These are phyloP conservation scores for Vitis rupestris DNA, from an alignment of 164 flowering plant species.

Conservation along the genomic window DNA sequence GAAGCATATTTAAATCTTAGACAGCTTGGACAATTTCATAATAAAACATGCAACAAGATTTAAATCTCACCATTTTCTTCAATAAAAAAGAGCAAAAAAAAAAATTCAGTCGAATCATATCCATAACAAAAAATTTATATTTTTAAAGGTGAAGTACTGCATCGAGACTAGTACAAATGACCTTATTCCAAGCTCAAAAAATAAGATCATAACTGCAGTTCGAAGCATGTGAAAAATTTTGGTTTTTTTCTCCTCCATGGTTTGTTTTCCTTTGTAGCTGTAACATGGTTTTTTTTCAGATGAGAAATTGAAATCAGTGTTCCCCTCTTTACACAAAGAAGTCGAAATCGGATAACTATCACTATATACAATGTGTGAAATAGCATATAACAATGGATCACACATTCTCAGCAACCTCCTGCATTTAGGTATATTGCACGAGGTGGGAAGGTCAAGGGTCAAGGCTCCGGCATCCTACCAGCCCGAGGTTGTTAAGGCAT, in stretches of 20 bases:
- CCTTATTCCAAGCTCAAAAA: no score
- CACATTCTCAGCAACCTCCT: conserved; percentile 5
- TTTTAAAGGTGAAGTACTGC: no score
- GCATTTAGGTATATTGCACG: not conserved
- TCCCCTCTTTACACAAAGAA: conserved; percentile 29
- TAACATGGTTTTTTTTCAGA: conserved; percentile 4
- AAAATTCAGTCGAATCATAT: no score
- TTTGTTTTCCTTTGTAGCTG: not conserved
- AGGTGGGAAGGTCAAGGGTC: not conserved
- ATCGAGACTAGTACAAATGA: no score
- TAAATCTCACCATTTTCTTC: no score
- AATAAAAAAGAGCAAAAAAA: no score
- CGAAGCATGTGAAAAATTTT: not conserved
- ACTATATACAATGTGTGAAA: conserved; percentile 23
- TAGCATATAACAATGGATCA: conserved; percentile 16
- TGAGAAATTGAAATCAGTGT: conserved; percentile 3
- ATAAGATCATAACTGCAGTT: not conserved
- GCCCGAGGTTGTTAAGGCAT: no score
- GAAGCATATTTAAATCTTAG: no score
- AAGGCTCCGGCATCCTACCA: not conserved
- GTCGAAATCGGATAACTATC: conserved; percentile 8
- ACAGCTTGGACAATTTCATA: no score
- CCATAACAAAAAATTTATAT: no score
- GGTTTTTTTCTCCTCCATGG: not conserved
- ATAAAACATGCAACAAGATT: no score